phyloP scores from a whole-genome alignment of 768 basidiomycete genomes.

The Dioszegia aurantiaca region DNA sequence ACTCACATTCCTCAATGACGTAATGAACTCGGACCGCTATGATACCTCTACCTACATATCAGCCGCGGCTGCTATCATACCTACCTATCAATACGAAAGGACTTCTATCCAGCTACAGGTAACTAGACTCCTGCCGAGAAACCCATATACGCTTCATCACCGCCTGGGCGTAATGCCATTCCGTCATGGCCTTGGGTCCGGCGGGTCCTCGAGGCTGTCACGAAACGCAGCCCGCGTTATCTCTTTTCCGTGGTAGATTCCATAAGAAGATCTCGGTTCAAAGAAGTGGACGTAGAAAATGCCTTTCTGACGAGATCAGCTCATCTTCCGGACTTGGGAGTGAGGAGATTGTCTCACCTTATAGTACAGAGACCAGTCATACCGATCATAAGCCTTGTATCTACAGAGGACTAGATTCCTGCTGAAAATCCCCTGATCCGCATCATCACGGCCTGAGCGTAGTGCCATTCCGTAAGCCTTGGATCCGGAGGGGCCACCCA shows the following conservation, averaged over 20 bases:
- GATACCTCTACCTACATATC: too few relatives aligned
- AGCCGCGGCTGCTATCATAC: too few relatives aligned
- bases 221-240: neutral
- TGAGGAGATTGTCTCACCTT: neutral
- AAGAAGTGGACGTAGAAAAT: slow-evolving; percentile 14
- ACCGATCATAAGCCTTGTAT: neutral
- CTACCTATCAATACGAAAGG: too few relatives aligned
- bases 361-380: slow-evolving; percentile 5
- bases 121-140: neutral
- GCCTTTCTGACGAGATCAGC: neutral
- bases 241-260: neutral
- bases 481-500: neutral
- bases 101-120: too few relatives aligned
- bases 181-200: neutral
- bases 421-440: slow-evolving; percentile 1
- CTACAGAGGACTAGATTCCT: too few relatives aligned
- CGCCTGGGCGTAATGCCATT: slow-evolving; percentile 6
- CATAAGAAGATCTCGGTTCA: neutral
- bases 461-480: neutral
- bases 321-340: too few relatives aligned
- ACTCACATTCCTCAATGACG: too few relatives aligned
- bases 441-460: slow-evolving; percentile 6
- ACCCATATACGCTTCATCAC: slow-evolving; percentile 5
- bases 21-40: too few relatives aligned
- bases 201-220: neutral